These are phyloP conservation scores for Gyromitra esculenta DNA, from an alignment of 2,329 filamentous ascomycete species.

Conservation along the genomic window DNA sequence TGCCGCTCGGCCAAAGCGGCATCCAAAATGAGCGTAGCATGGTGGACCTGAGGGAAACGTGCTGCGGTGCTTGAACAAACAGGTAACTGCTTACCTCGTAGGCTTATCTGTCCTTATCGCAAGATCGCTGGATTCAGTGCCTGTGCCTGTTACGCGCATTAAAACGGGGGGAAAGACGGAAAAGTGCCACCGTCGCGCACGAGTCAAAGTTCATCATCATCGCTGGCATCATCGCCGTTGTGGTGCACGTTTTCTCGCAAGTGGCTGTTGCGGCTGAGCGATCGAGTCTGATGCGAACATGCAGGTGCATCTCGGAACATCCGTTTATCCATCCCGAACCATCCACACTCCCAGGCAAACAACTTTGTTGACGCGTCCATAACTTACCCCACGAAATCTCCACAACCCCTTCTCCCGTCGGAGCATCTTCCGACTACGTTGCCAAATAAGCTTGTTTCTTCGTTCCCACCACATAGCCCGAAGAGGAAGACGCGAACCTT, in stretches of 20 bases:
- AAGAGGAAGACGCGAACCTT: background rate
- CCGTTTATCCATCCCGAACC: constrained; percentile 11
- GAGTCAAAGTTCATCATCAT: constrained; percentile 18
- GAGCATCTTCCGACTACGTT: background rate
- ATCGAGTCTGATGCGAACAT: constrained; percentile 12
- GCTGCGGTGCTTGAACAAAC: constrained; percentile 7
- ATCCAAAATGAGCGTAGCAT: constrained; percentile 30
- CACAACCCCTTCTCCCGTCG: constrained; percentile 1
- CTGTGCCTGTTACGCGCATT: constrained; percentile 6
- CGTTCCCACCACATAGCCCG: background rate
- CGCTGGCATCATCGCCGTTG: constrained; percentile 20
- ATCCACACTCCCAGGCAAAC: constrained; percentile 18
- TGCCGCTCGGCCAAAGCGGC: constrained; percentile 20
- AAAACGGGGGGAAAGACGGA: background rate
- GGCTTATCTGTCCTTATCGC: constrained; percentile 10
- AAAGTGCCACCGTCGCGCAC: background rate
- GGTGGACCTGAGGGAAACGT: background rate
- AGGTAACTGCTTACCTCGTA: constrained; percentile 12
- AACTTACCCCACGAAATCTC: constrained; percentile 11
- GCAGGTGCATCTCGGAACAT: constrained; percentile 25
- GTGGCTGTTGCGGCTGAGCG: constrained; percentile 20
- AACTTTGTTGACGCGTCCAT: constrained; percentile 17
- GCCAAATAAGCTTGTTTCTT: constrained; percentile 24
- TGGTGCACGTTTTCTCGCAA: constrained; percentile 11
- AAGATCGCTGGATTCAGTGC: background rate